Evolutionary conservation across 352 stramenopile genomes (phyloP).

Genomic region (Elongisporangium anandrum): DNA sequence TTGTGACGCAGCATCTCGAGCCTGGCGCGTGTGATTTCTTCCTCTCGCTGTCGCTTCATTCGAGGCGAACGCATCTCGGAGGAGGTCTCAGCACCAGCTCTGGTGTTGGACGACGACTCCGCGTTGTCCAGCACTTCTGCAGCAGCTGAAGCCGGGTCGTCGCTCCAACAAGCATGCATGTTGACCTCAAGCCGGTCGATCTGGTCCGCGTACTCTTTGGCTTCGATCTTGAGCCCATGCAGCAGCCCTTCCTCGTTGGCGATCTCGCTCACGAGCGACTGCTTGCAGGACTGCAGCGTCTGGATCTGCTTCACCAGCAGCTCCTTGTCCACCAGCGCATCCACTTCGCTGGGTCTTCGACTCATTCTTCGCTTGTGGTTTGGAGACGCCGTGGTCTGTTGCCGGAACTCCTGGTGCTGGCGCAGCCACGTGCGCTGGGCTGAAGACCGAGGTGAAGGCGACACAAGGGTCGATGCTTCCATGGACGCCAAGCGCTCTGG

Average conservation of each 20-base stretch:
- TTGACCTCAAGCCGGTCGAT: constrained; percentile 54
- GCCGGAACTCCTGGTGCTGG: constrained; percentile 24
- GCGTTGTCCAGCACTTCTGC: background rate
- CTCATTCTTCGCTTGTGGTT: background rate
- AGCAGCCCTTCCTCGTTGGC: constrained; percentile 60
- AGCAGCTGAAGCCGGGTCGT: constrained; percentile 5
- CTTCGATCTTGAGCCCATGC: constrained; percentile 51
- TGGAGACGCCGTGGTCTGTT: constrained; percentile 16
- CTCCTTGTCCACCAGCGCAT: constrained; percentile 31
- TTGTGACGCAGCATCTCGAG: constrained; percentile 61
- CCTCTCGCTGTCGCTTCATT: constrained; percentile 29
- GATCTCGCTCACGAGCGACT: constrained; percentile 57
- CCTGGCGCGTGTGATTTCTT: constrained; percentile 34
- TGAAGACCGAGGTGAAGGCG: constrained; percentile 12
- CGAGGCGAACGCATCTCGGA: constrained; percentile 4
- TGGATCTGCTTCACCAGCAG: constrained; percentile 50
- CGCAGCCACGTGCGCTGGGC: constrained; percentile 16
- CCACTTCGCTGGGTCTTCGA: constrained; percentile 3
- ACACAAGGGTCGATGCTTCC: constrained; percentile 11
- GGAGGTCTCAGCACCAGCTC: background rate
- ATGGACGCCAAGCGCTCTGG: constrained; percentile 2
- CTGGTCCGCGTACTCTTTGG: constrained; percentile 30
- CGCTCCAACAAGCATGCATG: constrained; percentile 38
- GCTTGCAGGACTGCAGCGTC: constrained; percentile 57
- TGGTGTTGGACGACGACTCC: background rate